Evolutionary conservation across 2,329 filamentous ascomycete genomes (phyloP).

Genomic region (Trichothecium sympodiale): DNA sequence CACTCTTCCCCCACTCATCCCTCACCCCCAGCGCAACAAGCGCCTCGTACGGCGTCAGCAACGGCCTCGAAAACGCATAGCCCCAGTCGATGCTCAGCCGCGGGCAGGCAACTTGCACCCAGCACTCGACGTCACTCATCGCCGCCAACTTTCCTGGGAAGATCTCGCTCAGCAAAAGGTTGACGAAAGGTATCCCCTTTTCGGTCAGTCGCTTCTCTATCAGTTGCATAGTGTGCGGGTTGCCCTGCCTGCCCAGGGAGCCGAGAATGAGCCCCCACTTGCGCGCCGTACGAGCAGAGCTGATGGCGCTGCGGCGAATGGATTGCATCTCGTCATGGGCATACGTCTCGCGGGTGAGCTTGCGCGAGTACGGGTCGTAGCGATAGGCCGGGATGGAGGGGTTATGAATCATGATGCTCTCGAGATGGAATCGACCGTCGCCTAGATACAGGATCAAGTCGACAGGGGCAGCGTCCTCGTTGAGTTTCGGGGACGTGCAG

Average conservation of each 20-base stretch:
- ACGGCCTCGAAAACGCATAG: constrained; percentile 80
- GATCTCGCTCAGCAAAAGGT: constrained; percentile 84
- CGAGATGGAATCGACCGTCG: constrained; percentile 89
- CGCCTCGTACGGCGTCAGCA: constrained; percentile 92
- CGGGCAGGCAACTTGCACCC: constrained; percentile 98
- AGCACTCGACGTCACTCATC: constrained; percentile 91
- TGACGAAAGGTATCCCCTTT: constrained; percentile 69
- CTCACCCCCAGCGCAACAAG: constrained; percentile 74
- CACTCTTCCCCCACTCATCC: constrained; percentile 62
- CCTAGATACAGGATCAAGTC: constrained; percentile 82
- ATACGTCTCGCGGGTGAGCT: constrained; percentile 83
- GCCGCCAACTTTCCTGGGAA: constrained; percentile 90
- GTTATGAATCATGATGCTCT: constrained; percentile 99
- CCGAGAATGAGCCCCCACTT: constrained; percentile 96
- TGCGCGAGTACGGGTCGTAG: constrained; percentile 92
- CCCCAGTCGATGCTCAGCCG: constrained; percentile 97
- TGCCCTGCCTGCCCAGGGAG: constrained; percentile 85
- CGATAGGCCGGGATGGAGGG: constrained; percentile 81
- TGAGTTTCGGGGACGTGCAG: constrained; percentile 78
- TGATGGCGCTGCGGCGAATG: constrained; percentile 67
- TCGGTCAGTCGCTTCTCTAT: constrained; percentile 69
- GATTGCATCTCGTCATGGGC: constrained; percentile 84
- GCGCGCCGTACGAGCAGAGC: constrained; percentile 60
- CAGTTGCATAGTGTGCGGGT: constrained; percentile 80
- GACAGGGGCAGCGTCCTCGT: constrained; percentile 44